These are phyloP conservation scores for Metroxylon sagu DNA, from an alignment of 176 grass and related monocot genomes.

Conservation along the genomic window DNA sequence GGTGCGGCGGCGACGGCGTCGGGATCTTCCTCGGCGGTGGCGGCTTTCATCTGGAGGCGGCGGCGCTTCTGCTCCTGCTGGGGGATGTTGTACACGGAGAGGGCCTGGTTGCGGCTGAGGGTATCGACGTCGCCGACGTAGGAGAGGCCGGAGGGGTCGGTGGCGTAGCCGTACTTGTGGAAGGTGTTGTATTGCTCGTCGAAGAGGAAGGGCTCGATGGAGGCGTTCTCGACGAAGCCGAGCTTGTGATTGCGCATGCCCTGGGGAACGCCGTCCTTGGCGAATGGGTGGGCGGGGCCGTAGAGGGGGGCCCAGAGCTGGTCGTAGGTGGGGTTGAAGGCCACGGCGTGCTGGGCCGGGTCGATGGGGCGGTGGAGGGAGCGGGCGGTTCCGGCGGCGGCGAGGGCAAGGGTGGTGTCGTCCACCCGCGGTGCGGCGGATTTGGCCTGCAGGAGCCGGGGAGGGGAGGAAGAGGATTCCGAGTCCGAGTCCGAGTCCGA, in stretches of 20 bases:
- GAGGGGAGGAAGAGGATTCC: slow-evolving; percentile 27
- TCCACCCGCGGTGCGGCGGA: slow-evolving; percentile 74
- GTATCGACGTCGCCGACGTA: slow-evolving; percentile 57
- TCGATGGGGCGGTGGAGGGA: slow-evolving; percentile 59
- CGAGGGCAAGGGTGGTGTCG: slow-evolving; percentile 77
- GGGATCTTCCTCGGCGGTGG: background rate
- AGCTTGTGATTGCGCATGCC: slow-evolving; percentile 98
- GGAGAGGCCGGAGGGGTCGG: slow-evolving; percentile 85
- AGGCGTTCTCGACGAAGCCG: slow-evolving; percentile 93
- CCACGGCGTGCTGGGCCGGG: slow-evolving; percentile 58
- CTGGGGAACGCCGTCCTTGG: slow-evolving; percentile 54
- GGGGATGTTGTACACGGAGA: slow-evolving; percentile 89
- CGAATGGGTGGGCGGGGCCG: slow-evolving; percentile 74
- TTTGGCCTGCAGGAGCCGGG: slow-evolving; percentile 45
- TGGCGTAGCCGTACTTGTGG: slow-evolving; percentile 83
- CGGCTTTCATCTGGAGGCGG: slow-evolving; percentile 51
- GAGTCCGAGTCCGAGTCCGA: background rate
- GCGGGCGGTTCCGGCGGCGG: slow-evolving; percentile 33
- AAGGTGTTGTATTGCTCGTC: slow-evolving; percentile 99
- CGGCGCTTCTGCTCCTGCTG: slow-evolving; percentile 94
- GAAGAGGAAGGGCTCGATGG: slow-evolving; percentile 84
- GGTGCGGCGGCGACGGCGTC: slow-evolving; percentile 11
- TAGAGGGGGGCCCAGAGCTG: slow-evolving; percentile 93
- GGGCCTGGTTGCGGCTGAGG: slow-evolving; percentile 29
- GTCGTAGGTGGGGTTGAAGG: slow-evolving; percentile 93